phyloP scores from a whole-genome alignment of 148 eudicot species.

The Chenopodium formosanum region DNA sequence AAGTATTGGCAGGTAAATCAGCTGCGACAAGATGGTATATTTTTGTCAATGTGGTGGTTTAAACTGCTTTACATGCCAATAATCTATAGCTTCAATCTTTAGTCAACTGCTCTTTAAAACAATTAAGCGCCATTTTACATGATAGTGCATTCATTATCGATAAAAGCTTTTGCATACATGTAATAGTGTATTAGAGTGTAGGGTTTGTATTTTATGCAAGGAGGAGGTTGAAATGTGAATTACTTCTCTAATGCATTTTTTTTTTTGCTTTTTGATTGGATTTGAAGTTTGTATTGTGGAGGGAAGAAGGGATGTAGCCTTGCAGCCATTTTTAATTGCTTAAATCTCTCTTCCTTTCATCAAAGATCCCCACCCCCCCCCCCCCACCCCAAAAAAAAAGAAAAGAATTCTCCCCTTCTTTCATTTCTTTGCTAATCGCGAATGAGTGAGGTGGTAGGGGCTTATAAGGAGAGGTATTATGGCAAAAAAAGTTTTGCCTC shows the following conservation, averaged over 20 bases:
- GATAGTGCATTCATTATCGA: background rate
- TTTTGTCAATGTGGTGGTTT: background rate
- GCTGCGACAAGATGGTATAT: background rate
- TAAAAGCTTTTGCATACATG: background rate
- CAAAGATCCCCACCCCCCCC: no score
- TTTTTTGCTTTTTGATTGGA: background rate
- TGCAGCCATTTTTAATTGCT: no score
- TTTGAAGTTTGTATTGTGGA: no score
- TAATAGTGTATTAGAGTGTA: background rate
- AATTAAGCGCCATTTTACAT: background rate
- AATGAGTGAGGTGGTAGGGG: no score
- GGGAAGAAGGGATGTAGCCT: no score
- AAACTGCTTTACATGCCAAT: background rate
- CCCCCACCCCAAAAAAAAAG: no score
- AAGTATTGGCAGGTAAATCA: constrained; percentile 71
- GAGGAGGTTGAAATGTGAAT: background rate
- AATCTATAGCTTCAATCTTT: background rate
- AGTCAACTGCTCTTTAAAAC: background rate
- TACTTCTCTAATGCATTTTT: background rate
- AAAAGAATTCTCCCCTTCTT: no score
- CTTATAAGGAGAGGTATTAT: no score
- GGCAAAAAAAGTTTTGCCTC: no score
- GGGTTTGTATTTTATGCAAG: background rate
- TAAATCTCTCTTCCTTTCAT: no score
- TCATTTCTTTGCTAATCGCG: no score